phyloP scores from a whole-genome alignment of 2,329 filamentous ascomycete species.

The Xylogone sp. region DNA sequence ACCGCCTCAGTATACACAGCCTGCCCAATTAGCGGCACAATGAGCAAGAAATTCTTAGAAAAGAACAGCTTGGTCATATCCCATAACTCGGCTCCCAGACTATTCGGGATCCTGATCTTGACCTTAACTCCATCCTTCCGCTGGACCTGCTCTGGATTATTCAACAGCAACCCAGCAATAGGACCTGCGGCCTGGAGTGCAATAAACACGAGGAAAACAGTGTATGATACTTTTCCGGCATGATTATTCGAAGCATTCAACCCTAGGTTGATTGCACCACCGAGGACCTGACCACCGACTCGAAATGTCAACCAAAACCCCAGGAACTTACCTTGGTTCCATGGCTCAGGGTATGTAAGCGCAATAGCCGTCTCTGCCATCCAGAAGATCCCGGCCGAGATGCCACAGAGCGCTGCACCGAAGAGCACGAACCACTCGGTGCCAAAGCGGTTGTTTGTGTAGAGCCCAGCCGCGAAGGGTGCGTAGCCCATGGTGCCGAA shows the following conservation, averaged over 20 bases:
- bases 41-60: slow-evolving; percentile 57
- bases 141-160: slow-evolving; percentile 56
- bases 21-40: slow-evolving; percentile 66
- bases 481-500: slow-evolving; percentile 70
- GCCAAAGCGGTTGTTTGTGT: slow-evolving; percentile 68
- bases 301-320: slow-evolving; percentile 63
- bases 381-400: slow-evolving; percentile 66
- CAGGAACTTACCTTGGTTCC: slow-evolving; percentile 60
- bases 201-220: slow-evolving; percentile 67
- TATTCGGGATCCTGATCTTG: slow-evolving; percentile 51
- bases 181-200: slow-evolving; percentile 64
- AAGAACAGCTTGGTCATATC: slow-evolving; percentile 56
- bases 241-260: slow-evolving; percentile 54
- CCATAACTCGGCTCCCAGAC: slow-evolving; percentile 56
- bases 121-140: slow-evolving; percentile 62
- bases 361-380: slow-evolving; percentile 72
- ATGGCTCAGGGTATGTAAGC: slow-evolving; percentile 67
- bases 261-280: slow-evolving; percentile 68
- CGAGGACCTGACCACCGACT: slow-evolving; percentile 63
- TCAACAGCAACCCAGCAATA: slow-evolving; percentile 61
- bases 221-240: slow-evolving; percentile 64
- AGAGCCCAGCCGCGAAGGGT: slow-evolving; percentile 67
- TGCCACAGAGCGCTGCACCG: slow-evolving; percentile 31
- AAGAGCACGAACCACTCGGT: slow-evolving; percentile 66
- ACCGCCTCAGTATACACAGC: slow-evolving; percentile 69